A percentile compares a stretch with the other conserved stretches of the same genome.
Evolutionary conservation across 192 early-diverging fungal genomes (phyloP).

Genomic region (Coemansia reversa): DNA sequence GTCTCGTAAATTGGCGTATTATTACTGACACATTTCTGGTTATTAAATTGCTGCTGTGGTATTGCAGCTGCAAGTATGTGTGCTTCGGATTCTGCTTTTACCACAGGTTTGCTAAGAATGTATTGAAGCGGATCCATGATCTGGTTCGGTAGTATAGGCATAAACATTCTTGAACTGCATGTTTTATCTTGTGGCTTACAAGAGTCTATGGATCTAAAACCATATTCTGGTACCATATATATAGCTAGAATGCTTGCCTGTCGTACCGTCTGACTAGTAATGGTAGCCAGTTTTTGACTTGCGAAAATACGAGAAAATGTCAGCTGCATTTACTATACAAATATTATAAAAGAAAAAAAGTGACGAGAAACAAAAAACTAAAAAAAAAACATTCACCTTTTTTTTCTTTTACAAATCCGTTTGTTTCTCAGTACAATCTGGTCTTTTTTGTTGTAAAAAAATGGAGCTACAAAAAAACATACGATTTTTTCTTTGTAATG

Average conservation of each 20-base stretch:
- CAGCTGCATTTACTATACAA: neutral
- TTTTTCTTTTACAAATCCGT: neutral
- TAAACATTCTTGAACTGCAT: neutral
- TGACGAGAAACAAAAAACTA: neutral
- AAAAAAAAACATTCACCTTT: neutral
- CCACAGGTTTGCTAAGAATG: constrained; percentile 12
- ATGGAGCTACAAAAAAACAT: too few relatives aligned
- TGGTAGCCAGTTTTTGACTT: too few relatives aligned
- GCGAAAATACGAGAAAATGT: too few relatives aligned
- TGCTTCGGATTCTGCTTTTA: neutral
- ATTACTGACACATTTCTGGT: neutral
- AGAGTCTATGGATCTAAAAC: too few relatives aligned
- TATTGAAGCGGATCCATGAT: constrained; percentile 35
- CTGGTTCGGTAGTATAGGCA: neutral
- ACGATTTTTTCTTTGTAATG: too few relatives aligned
- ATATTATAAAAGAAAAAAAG: constrained; percentile 4
- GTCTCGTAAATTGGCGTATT: too few relatives aligned
- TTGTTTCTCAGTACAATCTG: neutral
- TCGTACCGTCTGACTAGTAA: neutral
- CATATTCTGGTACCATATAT: neutral
- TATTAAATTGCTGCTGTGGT: neutral
- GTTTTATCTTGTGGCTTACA: constrained; percentile 4
- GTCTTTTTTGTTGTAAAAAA: neutral
- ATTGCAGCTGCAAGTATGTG: constrained; percentile 3
- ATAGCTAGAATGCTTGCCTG: constrained; percentile 21